These are phyloP conservation scores for Camelina hispida DNA, from an alignment of 345 rosid species.

Conservation along the genomic window DNA sequence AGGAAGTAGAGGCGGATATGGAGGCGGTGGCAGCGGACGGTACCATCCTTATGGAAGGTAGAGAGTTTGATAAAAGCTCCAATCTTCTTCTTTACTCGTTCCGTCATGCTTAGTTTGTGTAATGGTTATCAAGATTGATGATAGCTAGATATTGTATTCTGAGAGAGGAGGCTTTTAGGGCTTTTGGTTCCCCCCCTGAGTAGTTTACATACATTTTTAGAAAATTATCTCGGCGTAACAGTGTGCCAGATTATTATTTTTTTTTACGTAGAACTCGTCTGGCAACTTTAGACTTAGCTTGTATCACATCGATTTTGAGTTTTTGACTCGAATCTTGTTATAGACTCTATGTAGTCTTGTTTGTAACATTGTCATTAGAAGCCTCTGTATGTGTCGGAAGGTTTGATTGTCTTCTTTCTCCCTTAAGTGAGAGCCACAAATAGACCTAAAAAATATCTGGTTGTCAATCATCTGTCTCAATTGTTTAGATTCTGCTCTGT, in stretches of 20 bases:
- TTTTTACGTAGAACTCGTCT: constrained; percentile 9
- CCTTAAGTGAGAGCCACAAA: constrained; percentile 28
- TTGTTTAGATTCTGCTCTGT: neutral
- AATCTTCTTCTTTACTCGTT: constrained; percentile 3
- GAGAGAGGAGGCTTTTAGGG: constrained; percentile 32
- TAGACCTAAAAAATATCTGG: constrained; percentile 27
- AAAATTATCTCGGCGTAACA: constrained; percentile 20
- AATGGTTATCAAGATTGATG: constrained; percentile 32
- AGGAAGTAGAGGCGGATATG: constrained; percentile 65
- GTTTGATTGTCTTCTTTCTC: neutral
- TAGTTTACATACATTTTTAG: constrained; percentile 32
- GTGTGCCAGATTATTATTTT: constrained; percentile 10
- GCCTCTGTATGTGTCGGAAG: neutral
- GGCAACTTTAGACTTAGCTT: constrained; percentile 29
- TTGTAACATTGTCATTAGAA: neutral
- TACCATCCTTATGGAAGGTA: constrained; percentile 94
- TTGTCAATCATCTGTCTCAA: constrained; percentile 13
- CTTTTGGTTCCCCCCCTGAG: constrained; percentile 26
- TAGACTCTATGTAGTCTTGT: neutral
- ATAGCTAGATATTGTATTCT: constrained; percentile 34
- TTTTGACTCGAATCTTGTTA: constrained; percentile 1
- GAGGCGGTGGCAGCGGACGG: constrained; percentile 54
- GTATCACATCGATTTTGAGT: constrained; percentile 12
- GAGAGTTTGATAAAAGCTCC: constrained; percentile 36
- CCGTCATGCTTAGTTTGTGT: constrained; percentile 5